Evolutionary conservation across 2,329 filamentous ascomycete species (phyloP).

Genomic region (Berkeleyomyces rouxiae): DNA sequence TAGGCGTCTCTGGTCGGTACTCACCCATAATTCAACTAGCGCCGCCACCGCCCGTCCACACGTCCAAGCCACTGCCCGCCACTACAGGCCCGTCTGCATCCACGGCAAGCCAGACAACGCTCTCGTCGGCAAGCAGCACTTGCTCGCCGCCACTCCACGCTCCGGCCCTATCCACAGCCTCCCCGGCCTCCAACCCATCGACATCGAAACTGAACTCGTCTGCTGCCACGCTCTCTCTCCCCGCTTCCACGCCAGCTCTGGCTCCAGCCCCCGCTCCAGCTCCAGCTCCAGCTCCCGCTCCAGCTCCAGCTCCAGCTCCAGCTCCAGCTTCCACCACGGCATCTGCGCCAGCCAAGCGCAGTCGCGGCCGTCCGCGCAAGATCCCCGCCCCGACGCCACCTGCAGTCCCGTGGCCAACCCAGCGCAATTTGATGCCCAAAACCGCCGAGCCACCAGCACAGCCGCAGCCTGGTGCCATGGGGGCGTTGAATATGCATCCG

Average conservation of each 20-base stretch:
- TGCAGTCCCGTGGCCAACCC: neutral
- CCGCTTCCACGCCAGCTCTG: neutral
- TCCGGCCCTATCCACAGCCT: neutral
- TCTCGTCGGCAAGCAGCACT: neutral
- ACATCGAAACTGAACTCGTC: neutral
- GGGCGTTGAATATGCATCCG: neutral
- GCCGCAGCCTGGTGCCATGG: neutral
- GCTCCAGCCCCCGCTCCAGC: neutral
- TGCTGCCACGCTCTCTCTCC: neutral
- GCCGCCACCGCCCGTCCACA: too few relatives aligned
- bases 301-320: neutral
- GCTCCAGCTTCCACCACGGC: neutral
- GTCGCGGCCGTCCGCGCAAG: neutral
- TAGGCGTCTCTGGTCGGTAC: too few relatives aligned
- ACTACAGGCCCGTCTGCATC: neutral
- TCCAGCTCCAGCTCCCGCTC: neutral
- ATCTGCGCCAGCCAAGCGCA: neutral
- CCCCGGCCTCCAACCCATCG: neutral
- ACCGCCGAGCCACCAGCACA: neutral
- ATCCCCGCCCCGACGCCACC: neutral
- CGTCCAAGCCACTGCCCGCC: too few relatives aligned
- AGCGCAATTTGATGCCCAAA: neutral
- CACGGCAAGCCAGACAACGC: too few relatives aligned
- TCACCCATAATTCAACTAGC: too few relatives aligned
- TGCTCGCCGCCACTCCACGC: neutral